A percentile compares a stretch with the other conserved stretches of the same genome.
These are phyloP conservation scores for Cavenderia fasciculata DNA, from an alignment of 78 protist species.

Conservation along the genomic window DNA sequence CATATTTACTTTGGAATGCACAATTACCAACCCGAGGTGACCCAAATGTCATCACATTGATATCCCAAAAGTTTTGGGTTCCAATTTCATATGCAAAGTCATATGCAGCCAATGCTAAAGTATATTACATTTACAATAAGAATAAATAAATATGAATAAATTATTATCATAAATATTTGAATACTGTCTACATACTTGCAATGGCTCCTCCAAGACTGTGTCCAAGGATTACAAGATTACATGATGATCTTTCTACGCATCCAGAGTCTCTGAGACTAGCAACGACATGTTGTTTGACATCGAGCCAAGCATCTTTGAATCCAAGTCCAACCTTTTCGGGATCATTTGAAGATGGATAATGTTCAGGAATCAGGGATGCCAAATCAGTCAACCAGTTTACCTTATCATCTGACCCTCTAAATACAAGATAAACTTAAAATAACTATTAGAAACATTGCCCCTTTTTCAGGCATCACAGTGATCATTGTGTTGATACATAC, in stretches of 20 bases:
- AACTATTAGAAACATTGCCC: background rate
- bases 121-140: background rate
- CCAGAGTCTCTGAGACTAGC: too few relatives aligned
- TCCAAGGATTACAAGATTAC: too few relatives aligned
- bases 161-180: background rate
- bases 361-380: background rate
- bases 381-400: background rate
- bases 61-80: background rate
- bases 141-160: background rate
- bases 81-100: too few relatives aligned
- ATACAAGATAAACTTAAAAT: background rate
- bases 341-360: background rate
- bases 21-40: background rate
- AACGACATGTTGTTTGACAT: too few relatives aligned
- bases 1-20: background rate
- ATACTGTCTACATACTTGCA: too few relatives aligned
- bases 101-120: background rate
- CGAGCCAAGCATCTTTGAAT: background rate
- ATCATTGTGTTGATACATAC: too few relatives aligned
- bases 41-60: background rate
- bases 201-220: too few relatives aligned
- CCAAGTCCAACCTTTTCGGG: background rate
- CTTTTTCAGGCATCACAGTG: too few relatives aligned
- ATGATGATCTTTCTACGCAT: too few relatives aligned
- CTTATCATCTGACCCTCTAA: background rate